A percentile compares a stretch with the other conserved stretches of the same genome.
These are phyloP conservation scores for Posidonia australis DNA, from an alignment of 106 monocot genomes.

Conservation along the genomic window DNA sequence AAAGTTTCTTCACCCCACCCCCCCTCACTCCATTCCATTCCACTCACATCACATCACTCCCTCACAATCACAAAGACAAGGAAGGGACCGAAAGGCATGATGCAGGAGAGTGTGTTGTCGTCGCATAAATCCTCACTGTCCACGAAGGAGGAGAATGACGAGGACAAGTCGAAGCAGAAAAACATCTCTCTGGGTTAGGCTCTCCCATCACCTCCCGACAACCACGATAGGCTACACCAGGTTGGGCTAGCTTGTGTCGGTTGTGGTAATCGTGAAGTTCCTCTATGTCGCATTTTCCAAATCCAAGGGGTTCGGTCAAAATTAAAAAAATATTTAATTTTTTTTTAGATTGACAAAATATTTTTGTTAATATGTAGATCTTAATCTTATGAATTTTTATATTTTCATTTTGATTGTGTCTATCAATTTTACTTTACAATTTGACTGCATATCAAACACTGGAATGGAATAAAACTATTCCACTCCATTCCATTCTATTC, in stretches of 20 bases:
- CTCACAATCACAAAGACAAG: background rate
- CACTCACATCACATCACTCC: too few species aligned
- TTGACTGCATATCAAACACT: too few species aligned
- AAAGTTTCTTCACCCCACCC: too few species aligned
- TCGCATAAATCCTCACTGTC: constrained; percentile 26
- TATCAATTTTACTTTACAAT: too few species aligned
- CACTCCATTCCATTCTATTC: too few species aligned
- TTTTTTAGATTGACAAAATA: too few species aligned
- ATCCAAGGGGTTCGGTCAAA: constrained; percentile 20
- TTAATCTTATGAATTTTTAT: too few species aligned
- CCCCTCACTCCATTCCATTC: too few species aligned
- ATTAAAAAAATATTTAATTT: too few species aligned
- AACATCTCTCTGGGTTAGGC: constrained; percentile 16
- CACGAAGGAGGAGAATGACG: constrained; percentile 15
- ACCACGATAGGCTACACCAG: background rate
- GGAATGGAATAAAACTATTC: too few species aligned
- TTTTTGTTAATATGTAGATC: too few species aligned
- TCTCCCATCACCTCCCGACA: constrained; percentile 3
- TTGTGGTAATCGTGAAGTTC: constrained; percentile 20
- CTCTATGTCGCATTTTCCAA: constrained; percentile 20
- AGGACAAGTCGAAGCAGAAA: constrained; percentile 59
- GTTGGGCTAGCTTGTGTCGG: constrained; percentile 9
- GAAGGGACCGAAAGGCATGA: constrained; percentile 6
- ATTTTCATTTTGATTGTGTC: too few species aligned
- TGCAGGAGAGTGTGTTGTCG: constrained; percentile 52